Base-by-base conservation (phyloP, 73 alveolate species). In the Paramecium pentaurelia region DNA sequence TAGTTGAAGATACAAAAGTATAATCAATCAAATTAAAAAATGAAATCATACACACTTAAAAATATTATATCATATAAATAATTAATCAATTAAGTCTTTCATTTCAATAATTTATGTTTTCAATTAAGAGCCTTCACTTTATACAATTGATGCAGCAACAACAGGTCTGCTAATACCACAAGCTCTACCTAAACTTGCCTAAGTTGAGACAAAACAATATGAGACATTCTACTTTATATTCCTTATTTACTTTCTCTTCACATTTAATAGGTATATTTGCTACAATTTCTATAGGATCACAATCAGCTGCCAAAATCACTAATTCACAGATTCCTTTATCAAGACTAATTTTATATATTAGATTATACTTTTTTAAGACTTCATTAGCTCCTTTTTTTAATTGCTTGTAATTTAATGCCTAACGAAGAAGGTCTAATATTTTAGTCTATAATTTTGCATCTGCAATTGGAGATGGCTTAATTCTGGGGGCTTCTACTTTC, bases 271-370 rank as follows among this genome's bases (percentile, higher is more conserved):
- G 99, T 92, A 99, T 93, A 93, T 99, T 99, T 71, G 98, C 93
- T 28, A 99, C 98, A 93, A 99, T 99, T 95, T 99, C 99, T 59
- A 99, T 98, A 18, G 99, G 99, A 95, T 99, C 99, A 30, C 99
- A 98, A 95, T 99, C 99, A 6, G 99, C 99, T 32, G 99, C 99
- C 92, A 99, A 93, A 30, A 99, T 95, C 86, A 99, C 98, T 93
- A 99, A 95, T 86, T 99, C 99, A 51, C 99, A 98, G 14, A 96
- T 95, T 36, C 99, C 99, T 86, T 99, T 94, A 93, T 98, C 98
- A 71, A 99, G 95, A 30, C 99, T 73, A 73, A 10, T 95, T 93
- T 97, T 97, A 9, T 22, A 37, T 12, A 8, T 34, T 3, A 38
- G 18, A 8, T 12, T 3, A 36, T 37, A 73, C 87, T 40, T 71